Evolutionary conservation across 148 eudicot genomes (phyloP).

Genomic region (Fagopyrum esculentum): DNA sequence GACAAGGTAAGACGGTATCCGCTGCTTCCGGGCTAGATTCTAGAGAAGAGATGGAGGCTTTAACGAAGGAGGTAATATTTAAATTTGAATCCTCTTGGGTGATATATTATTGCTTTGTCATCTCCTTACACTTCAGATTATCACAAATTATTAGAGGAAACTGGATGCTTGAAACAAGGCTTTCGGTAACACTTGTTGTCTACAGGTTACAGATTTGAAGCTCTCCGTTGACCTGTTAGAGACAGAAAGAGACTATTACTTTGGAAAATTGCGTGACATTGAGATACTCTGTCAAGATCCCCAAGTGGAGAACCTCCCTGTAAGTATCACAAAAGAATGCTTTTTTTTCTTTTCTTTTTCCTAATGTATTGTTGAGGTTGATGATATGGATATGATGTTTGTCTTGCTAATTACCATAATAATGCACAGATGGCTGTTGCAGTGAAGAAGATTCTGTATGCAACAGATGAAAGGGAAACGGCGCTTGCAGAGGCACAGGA

Average conservation of each 20-base stretch:
- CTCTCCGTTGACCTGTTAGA: constrained; percentile 71
- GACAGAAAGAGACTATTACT: constrained; percentile 88
- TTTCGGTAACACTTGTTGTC: background rate
- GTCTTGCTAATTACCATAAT: background rate
- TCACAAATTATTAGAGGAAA: background rate
- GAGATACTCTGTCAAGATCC: constrained; percentile 80
- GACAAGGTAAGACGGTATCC: constrained; percentile 35
- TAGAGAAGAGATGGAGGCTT: constrained; percentile 45
- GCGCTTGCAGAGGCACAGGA: constrained; percentile 66
- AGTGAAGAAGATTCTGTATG: constrained; percentile 73
- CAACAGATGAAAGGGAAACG: constrained; percentile 62
- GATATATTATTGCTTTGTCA: background rate
- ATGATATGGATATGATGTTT: background rate
- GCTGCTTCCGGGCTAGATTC: constrained; percentile 21
- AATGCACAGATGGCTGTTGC: constrained; percentile 62
- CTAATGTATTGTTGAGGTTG: background rate
- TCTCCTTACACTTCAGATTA: background rate
- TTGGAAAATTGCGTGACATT: constrained; percentile 71
- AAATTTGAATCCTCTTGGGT: background rate
- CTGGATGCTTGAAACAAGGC: background rate
- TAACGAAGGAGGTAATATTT: constrained; percentile 51
- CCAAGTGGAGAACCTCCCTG: constrained; percentile 52
- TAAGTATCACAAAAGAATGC: constrained; percentile 23
- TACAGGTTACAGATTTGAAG: constrained; percentile 71
- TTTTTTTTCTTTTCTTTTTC: background rate